Evolutionary conservation across 2,329 filamentous ascomycete genomes (phyloP), one percentile per base, ranked within the genome.

Genomic region (Scleromitrula shiraiana): DNA sequence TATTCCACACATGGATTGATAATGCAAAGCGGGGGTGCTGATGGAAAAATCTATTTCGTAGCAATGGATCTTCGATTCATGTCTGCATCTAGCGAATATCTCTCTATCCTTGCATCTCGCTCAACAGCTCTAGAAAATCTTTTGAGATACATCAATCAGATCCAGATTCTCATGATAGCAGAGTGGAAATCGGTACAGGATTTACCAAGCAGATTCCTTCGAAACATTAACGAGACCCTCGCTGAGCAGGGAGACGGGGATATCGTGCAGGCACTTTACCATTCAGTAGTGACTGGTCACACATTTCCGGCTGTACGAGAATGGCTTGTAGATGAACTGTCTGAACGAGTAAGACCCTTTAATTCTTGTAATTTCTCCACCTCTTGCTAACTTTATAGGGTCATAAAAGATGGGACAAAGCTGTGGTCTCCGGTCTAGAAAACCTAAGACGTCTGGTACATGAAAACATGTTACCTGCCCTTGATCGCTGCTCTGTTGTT

Each of bases 341-440:
- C 81, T 7, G 88, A 94, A 62, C 73, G 87, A 53, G 87, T 90
- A 71, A 60, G 77, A 65, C 24, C 22, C 29, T 14, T 10, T 19
- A 22, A 24, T 38, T 37, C 9, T 37, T 19, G 27, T 17, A 23
- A 20, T 30, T 36, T 17, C 19, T 8, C 12, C 41, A 33, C 36
- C 41, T 38, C 41, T 47, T 23, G 24, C 49, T 59, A 40, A 60
- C 55, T 50, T 24, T 17, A 1, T 15, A 93, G 84, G 89, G 89
- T 0, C 87, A 95, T 59, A 96, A 95, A 67, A 76, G 93, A 41
- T 98, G 93, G 93, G 90, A 97, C 54, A 94, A 91, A 61, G 83
- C 86, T 5, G 85, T 94, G 2, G 75, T 78, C 2, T 79, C 80
- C 4, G 88, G 89, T 1, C 82, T 96, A 17, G 82, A 87, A 51